Base-by-base conservation (phyloP, 495 filamentous ascomycete genomes). In the Cetradonia linearis region DNA sequence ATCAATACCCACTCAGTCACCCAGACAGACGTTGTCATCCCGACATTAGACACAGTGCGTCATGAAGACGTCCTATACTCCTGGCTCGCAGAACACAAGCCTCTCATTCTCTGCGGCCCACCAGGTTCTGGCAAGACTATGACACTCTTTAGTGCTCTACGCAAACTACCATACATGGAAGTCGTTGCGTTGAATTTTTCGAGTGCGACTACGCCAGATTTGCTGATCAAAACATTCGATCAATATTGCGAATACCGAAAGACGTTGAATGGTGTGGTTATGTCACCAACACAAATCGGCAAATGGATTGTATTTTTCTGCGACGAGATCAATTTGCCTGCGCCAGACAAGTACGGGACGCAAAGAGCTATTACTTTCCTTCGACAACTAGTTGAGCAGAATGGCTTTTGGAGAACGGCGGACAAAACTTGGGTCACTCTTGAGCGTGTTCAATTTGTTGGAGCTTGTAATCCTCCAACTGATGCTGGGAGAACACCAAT, bases 211-310 rank as follows among this genome's bases (percentile, higher is more conserved):
- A 97, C 94, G 2, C 94, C 93, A 18, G 94, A 96, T 72, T 82
- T 99, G 28, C 81, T 99, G 63, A 88, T 99, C 74, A 97, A 97
- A 78, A 97, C 94, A 0, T 96, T 99, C 63, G 93, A 97, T 74
- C 93, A 99, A 71, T 96, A 99, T 70, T 99, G 93, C 72, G 93
- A 99, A 71, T 99, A 99, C 73, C 89, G 89, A 74, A 97, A 97
- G 79, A 97, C 93, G 18, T 76, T 97, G 28, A 97, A 92, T 66
- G 93, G 93, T 50, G 89, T 97, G 28, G 86, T 96, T 63, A 86
- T 99, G 69, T 95, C 92, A 52, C 93, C 93, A 2, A 93, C 84
- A 49, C 94, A 97, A 68, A 92, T 99, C 68, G 93, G 93, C 34
- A 86, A 94, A 65, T 99, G 93, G 93, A 79, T 99, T 31, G 93